Evolutionary conservation across 1,139 yeast genomes (phyloP).

Genomic region (Pichia sp.): DNA sequence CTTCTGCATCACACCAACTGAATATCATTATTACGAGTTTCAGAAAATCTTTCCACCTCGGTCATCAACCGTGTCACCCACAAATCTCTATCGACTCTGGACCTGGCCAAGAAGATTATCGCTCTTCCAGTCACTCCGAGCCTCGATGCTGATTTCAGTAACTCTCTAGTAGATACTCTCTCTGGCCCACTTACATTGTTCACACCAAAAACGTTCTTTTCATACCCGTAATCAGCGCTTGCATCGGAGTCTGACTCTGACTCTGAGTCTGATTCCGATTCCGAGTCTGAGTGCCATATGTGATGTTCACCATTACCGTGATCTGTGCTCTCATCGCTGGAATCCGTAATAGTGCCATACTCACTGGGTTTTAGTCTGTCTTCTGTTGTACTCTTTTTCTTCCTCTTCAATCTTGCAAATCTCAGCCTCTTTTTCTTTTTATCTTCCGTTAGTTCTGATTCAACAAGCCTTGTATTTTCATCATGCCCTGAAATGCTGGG

Average conservation of each 20-base stretch:
- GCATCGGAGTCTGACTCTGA: constrained; percentile 20
- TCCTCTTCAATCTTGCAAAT: not conserved
- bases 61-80: constrained; percentile 70
- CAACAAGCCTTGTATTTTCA: not conserved
- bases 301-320: not conserved
- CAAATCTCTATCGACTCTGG: constrained; percentile 75
- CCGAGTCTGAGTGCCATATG: not conserved
- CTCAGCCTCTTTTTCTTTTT: not conserved
- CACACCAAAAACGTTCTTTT: not conserved
- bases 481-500: not conserved
- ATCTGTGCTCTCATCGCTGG: not conserved
- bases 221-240: constrained; percentile 1
- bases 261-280: constrained; percentile 16
- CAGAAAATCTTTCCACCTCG: constrained; percentile 58
- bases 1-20: constrained; percentile 17
- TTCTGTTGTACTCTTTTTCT: not conserved
- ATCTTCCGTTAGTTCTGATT: not conserved
- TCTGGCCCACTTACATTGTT: not conserved
- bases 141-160: constrained; percentile 42
- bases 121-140: constrained; percentile 67
- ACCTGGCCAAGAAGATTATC: constrained; percentile 73
- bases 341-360: not conserved
- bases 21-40: constrained; percentile 24
- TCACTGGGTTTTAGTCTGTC: not conserved
- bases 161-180: not conserved